Evolutionary conservation across 345 rosid species (phyloP).

Genomic region (Populus nigra): DNA sequence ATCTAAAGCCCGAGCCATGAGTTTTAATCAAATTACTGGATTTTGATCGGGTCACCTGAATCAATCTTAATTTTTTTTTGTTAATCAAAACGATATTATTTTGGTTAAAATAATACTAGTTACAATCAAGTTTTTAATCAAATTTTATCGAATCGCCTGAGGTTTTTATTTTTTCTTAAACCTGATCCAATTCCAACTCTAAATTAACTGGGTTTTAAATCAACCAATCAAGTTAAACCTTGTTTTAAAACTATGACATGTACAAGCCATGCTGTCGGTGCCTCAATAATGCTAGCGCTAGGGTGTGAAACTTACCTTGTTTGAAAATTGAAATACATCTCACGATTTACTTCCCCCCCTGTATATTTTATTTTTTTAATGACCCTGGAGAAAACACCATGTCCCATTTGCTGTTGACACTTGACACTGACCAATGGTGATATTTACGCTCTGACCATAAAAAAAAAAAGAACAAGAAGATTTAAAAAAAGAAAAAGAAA

Average conservation of each 20-base stretch:
- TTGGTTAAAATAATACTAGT: too few species aligned
- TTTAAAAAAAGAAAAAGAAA: too few species aligned
- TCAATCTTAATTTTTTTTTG: too few species aligned
- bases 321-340: background rate
- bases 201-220: rapidly evolving
- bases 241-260: rapidly evolving
- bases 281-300: background rate
- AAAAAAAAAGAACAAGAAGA: too few species aligned
- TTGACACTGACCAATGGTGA: background rate
- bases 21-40: rapidly evolving
- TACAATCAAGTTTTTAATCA: rapidly evolving
- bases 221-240: rapidly evolving
- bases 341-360: too few species aligned
- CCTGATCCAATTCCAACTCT: too few species aligned
- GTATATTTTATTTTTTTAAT: background rate
- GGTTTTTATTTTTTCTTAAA: rapidly evolving
- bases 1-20: rapidly evolving
- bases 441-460: background rate
- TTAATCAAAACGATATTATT: too few species aligned
- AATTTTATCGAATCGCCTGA: rapidly evolving
- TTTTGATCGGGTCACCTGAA: rapidly evolving
- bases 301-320: background rate
- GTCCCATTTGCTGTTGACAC: background rate
- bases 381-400: background rate
- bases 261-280: background rate